Base-by-base conservation (phyloP, 345 rosid genomes). In the Jatropha curcas region DNA sequence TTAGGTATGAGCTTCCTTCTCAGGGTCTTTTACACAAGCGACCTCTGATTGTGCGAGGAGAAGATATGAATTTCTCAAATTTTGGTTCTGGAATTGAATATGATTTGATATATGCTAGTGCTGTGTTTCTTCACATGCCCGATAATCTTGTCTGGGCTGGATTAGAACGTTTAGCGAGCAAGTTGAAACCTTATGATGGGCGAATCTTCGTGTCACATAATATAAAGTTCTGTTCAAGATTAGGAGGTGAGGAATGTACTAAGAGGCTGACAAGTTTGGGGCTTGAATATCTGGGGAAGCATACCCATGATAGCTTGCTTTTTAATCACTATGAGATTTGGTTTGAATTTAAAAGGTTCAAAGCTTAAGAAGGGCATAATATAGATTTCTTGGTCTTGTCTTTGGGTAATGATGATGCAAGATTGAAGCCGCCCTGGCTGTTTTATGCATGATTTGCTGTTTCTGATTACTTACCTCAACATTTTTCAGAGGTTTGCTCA, bases 111-210 rank as follows among this genome's bases (percentile, higher is more conserved):
- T 93, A 96, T 73, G 94, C 99, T 11, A 96, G 98, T 83, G 96
- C 98, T 3, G 99, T 93, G 74, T 96, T 96, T 60, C 94, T 96
- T 71, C 99, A 96, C 80, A 89, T 96, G 97, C 98, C 98, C 11
- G 97, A 90, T 80, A 85, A 85, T 67, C 97, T 96, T 5, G 99
- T 96, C 16, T 96, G 99, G 99, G 78, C 76, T 55, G 99, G 98
- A 71, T 80, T 93, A 19, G 99, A 88, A 81, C 86, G 94, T 79
- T 73, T 93, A 67, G 94, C 72, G 5, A 75, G 60, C 59, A 93
- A 82, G 86, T 81, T 93, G 82, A 91, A 78, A 75, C 98, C 98
- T 76, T 78, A 82, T 48, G 86, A 85, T 13, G 98, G 99, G 62
- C 87, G 92, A 39, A 89, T 95, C 76, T 95, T 92, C 50, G 97